Evolutionary conservation across 306 rosid genomes (phyloP), one percentile per base, ranked within the genome.

Genomic region (Vigna hirtella): DNA sequence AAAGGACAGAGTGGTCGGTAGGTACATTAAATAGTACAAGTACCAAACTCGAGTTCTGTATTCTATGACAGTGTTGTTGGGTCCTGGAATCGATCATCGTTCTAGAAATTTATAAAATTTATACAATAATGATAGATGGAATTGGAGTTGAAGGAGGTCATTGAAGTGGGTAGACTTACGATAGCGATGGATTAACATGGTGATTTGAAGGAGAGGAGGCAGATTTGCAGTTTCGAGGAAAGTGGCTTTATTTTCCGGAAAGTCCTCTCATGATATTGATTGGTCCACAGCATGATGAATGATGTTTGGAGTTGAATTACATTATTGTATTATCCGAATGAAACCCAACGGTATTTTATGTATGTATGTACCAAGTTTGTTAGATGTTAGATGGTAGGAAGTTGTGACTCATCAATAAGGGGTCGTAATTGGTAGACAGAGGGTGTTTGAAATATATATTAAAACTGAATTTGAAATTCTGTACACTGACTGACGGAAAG

Each of bases 171-270:
- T 72, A 57, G 36, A 70, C 49, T 34, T 48, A 64, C 73, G 81
- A 77, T 64, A 73, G 81, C 16, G 86, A 85, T 52, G 61, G 84
- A 61, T 53, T 55, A 74, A 76, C 74, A 20, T 70, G 83, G 78
- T 73, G 86, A 85, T 80, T 82, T 75, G 66, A 79, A 83, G 66
- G 83, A 75, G 55, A 82, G 70, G 83, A 75, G 34, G 84, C 83
- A 72, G 73, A 42, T 65, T 40, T 83, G 88, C 75, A 66, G 84
- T 82, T 91, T 90, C 97, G 86, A 34, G 90, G 90, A 94, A 91
- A 89, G 92, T 82, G 81, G 57, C 78, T 72, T 57, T 66, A 79
- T 84, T 86, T 84, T 67, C 82, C 40, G 83, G 85, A 86, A 90
- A 88, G 91, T 87, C 40, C 74, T 9, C 75, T 86, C 89, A 84